Conservation (phyloP, 768 basidiomycete genomes). For the Pisolithus orientalis region DNA sequence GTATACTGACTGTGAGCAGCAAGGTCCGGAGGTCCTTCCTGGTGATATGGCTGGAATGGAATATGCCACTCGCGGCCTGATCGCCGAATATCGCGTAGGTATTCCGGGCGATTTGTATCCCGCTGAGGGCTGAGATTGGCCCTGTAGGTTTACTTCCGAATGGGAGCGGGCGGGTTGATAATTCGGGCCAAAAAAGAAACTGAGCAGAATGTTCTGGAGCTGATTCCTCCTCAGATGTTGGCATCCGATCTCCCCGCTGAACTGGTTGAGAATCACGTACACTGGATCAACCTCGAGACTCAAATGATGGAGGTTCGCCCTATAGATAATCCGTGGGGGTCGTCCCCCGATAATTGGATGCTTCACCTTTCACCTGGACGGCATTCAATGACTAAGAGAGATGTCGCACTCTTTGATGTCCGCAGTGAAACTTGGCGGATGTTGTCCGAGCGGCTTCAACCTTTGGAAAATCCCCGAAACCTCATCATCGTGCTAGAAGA, state of each 20-base stretch:
- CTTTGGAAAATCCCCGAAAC: slow-evolving; percentile 10
- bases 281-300: slow-evolving; percentile 16
- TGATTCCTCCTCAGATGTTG: slow-evolving; percentile 12
- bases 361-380: slow-evolving; percentile 1
- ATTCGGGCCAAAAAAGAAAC: slow-evolving; percentile 20
- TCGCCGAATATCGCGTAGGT: slow-evolving; percentile 5
- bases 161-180: slow-evolving; percentile 14
- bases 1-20: neutral
- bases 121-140: too few relatives aligned
- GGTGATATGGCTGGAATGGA: slow-evolving; percentile 10
- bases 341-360: slow-evolving; percentile 12
- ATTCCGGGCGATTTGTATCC: too few relatives aligned
- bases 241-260: slow-evolving; percentile 12
- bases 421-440: slow-evolving; percentile 14
- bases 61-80: slow-evolving; percentile 3
- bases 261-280: slow-evolving; percentile 13
- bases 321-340: slow-evolving; percentile 8
- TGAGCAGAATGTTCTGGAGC: slow-evolving; percentile 4
- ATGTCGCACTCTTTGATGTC: slow-evolving; percentile 10
- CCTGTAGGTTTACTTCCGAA: slow-evolving; percentile 7
- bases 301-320: slow-evolving; percentile 15
- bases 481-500: slow-evolving; percentile 10
- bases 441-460: slow-evolving; percentile 8
- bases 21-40: slow-evolving; percentile 4
- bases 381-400: neutral